These are phyloP conservation scores for Hapsidospora chrysogenum DNA, from an alignment of 495 filamentous ascomycete genomes.

Conservation along the genomic window DNA sequence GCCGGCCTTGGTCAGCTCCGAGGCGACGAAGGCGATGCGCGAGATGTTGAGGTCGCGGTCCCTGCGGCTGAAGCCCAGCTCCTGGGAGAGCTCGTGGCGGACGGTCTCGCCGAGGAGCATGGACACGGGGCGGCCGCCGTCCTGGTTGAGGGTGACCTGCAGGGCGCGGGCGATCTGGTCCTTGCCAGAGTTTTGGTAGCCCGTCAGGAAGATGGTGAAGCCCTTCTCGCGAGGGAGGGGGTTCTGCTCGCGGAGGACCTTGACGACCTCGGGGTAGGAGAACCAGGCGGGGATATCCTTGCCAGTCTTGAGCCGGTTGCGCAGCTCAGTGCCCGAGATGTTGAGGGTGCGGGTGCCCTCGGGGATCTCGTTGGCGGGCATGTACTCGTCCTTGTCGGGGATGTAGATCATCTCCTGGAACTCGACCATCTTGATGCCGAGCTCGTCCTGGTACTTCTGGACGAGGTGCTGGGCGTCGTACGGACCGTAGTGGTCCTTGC, in stretches of 20 bases:
- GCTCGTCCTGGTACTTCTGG: conserved; percentile 88
- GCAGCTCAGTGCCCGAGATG: conserved; percentile 93
- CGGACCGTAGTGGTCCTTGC: conserved; percentile 92
- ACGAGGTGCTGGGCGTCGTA: conserved; percentile 98
- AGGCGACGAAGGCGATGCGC: conserved; percentile 90
- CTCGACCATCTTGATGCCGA: conserved; percentile 95
- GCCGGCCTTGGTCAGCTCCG: conserved; percentile 81
- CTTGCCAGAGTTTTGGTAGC: conserved; percentile 92
- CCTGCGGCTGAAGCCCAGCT: conserved; percentile 85
- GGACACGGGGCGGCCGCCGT: conserved; percentile 86
- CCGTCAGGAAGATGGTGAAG: conserved; percentile 96
- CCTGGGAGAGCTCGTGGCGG: conserved; percentile 78
- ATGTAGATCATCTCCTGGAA: conserved; percentile 99
- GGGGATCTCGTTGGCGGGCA: conserved; percentile 75
- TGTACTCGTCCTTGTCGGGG: conserved; percentile 92
- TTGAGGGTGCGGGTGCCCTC: conserved; percentile 77
- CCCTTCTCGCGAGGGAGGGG: conserved; percentile 78
- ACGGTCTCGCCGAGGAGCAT: conserved; percentile 92
- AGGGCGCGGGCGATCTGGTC: conserved; percentile 89
- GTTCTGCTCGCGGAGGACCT: conserved; percentile 86
- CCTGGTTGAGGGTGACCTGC: conserved; percentile 96
- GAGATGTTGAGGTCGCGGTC: conserved; percentile 93
- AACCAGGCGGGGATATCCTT: conserved; percentile 97
- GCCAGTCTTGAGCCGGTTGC: conserved; percentile 72
- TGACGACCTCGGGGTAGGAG: conserved; percentile 97